Percentiles rank a stretch among this genome's conserved stretches.
phyloP scores from a whole-genome alignment of 805 yeast genomes.

The Soucietia sequanensis region DNA sequence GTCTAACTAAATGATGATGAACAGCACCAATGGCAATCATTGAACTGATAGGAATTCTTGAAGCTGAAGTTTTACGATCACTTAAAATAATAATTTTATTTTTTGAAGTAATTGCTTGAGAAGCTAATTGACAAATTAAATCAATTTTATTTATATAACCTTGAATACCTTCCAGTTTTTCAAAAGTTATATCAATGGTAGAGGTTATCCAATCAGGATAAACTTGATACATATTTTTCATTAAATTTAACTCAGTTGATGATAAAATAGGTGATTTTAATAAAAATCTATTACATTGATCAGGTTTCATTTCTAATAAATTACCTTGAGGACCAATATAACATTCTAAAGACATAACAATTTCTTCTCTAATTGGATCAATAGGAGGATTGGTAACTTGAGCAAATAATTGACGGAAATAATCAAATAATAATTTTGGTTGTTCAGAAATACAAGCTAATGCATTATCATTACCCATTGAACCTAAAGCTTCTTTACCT shows the following conservation, averaged over 20 bases:
- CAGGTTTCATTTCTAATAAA: slow-evolving; percentile 85
- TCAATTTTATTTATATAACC: slow-evolving; percentile 87
- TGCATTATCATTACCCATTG: slow-evolving; percentile 98
- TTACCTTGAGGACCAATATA: slow-evolving; percentile 99
- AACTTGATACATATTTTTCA: slow-evolving; percentile 66
- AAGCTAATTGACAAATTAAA: slow-evolving; percentile 82
- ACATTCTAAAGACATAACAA: slow-evolving; percentile 97
- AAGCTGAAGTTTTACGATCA: slow-evolving; percentile 61
- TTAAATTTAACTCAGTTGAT: slow-evolving; percentile 69
- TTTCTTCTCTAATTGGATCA: slow-evolving; percentile 94
- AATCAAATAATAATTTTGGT: slow-evolving; percentile 87
- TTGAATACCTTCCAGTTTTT: slow-evolving; percentile 73
- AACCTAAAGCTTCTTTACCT: slow-evolving; percentile 94
- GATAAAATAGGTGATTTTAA: slow-evolving; percentile 81
- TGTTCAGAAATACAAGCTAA: slow-evolving; percentile 92
- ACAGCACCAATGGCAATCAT: slow-evolving; percentile 95
- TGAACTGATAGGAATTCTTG: slow-evolving; percentile 79
- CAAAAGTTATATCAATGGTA: slow-evolving; percentile 85
- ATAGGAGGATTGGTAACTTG: slow-evolving; percentile 99
- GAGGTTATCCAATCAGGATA: slow-evolving; percentile 87
- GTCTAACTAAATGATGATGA: slow-evolving; percentile 93
- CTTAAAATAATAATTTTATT: slow-evolving; percentile 74
- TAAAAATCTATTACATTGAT: slow-evolving; percentile 85
- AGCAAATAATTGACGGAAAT: slow-evolving; percentile 94
- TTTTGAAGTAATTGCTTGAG: slow-evolving; percentile 75